Percentiles rank a stretch among this genome's conserved stretches.
These are phyloP conservation scores for Xenoacremonium recifei DNA, from an alignment of 2,329 filamentous ascomycete genomes.

Conservation along the genomic window DNA sequence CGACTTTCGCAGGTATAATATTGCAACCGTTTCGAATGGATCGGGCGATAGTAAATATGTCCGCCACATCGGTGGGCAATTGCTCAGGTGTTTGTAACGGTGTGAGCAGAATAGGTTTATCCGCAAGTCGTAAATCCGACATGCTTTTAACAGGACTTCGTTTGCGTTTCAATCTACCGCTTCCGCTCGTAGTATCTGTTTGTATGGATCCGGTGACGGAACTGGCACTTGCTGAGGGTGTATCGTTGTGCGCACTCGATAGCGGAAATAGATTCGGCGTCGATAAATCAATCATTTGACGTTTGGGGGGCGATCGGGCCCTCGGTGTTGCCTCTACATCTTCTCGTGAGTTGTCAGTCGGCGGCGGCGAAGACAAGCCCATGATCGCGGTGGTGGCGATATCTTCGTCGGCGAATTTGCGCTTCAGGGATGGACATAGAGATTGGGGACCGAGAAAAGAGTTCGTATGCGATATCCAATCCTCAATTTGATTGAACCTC, in stretches of 20 bases:
- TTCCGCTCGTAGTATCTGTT: not conserved
- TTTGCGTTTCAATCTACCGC: not conserved
- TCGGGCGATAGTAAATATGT: not conserved
- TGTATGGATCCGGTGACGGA: constrained; percentile 2
- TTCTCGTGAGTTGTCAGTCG: too few species aligned
- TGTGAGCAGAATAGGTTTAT: not conserved
- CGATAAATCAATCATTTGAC: not conserved
- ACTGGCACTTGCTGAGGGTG: not conserved
- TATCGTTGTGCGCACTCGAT: not conserved
- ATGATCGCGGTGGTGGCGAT: too few species aligned
- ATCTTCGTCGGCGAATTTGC: too few species aligned
- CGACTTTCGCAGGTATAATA: not conserved
- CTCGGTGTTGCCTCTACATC: too few species aligned
- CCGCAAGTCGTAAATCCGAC: constrained; percentile 1
- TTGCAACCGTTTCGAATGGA: not conserved
- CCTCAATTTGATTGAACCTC: too few species aligned
- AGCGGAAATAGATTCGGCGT: not conserved
- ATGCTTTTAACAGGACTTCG: constrained; percentile 3
- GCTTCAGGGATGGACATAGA: too few species aligned
- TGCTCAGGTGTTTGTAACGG: not conserved
- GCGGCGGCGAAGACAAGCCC: too few species aligned
- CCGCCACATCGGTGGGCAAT: not conserved
- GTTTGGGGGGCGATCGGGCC: not conserved
- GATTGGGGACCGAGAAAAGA: too few species aligned
- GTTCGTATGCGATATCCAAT: too few species aligned